A percentile compares a stretch with the other conserved stretches of the same genome.
Conservation (phyloP, 2,329 filamentous ascomycete genomes). For the Colletotrichum orbiculare region DNA sequence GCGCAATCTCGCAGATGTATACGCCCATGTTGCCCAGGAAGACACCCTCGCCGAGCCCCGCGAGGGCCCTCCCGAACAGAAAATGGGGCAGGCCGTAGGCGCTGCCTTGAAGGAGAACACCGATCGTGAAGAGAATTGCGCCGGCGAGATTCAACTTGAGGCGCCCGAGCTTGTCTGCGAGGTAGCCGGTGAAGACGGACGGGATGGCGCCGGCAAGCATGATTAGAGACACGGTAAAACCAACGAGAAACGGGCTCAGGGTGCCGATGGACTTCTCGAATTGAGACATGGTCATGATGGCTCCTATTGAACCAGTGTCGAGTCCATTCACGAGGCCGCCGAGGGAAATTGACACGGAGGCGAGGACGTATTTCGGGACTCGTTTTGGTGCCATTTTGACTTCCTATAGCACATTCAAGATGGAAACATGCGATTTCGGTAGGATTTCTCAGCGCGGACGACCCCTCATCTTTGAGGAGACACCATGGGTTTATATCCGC, state of each 20-base stretch:
- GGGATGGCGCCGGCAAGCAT: slow-evolving; percentile 67
- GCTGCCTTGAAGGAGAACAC: slow-evolving; percentile 62
- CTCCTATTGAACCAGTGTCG: slow-evolving; percentile 50
- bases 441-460: not conserved
- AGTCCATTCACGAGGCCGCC: slow-evolving; percentile 42
- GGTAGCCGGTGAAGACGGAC: slow-evolving; percentile 67
- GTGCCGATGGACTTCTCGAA: slow-evolving; percentile 53
- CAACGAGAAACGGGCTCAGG: slow-evolving; percentile 63
- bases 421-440: not conserved
- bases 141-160: slow-evolving; percentile 57
- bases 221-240: slow-evolving; percentile 70
- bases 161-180: slow-evolving; percentile 63
- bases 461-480: no score
- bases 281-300: slow-evolving; percentile 46
- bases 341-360: slow-evolving; percentile 16
- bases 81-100: slow-evolving; percentile 62
- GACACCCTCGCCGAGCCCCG: slow-evolving; percentile 69
- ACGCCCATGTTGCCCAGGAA: slow-evolving; percentile 67
- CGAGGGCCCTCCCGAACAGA: slow-evolving; percentile 63
- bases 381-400: slow-evolving; percentile 1
- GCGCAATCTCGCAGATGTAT: slow-evolving; percentile 72
- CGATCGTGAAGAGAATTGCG: slow-evolving; percentile 63
- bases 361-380: slow-evolving; percentile 18
- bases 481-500: no score
- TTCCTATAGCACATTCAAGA: not conserved